A percentile compares a stretch with the other conserved stretches of the same genome.
Evolutionary conservation across 768 basidiomycete species (phyloP).

Genomic region (Lentinula aciculospora): DNA sequence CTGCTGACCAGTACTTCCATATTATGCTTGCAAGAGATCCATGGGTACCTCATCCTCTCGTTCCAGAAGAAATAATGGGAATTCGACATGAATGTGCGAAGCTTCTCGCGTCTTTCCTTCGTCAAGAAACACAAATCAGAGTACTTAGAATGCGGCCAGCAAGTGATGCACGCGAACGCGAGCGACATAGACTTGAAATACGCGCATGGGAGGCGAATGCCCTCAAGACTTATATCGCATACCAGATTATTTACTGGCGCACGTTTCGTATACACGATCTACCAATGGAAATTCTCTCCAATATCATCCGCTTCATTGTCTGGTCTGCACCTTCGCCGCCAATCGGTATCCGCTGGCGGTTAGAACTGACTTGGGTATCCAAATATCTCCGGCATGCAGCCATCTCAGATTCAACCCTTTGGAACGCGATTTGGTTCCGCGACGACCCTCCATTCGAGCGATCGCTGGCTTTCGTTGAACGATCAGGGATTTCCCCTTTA

Average conservation of each 20-base stretch:
- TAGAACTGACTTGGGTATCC: conserved; percentile 56
- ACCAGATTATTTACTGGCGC: conserved; percentile 25
- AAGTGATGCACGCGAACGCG: neutral
- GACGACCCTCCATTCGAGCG: conserved; percentile 44
- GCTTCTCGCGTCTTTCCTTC: neutral
- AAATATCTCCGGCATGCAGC: conserved; percentile 46
- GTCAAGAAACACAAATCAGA: neutral
- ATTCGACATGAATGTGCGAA: conserved; percentile 9
- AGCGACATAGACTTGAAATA: neutral
- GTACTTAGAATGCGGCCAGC: neutral
- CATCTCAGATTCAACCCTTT: conserved; percentile 44
- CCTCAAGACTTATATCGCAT: neutral
- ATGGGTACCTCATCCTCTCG: conserved; percentile 15
- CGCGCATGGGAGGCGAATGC: neutral
- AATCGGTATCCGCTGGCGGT: conserved; percentile 31
- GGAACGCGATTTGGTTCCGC: conserved; percentile 64
- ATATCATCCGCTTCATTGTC: conserved; percentile 56
- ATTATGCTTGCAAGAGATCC: neutral
- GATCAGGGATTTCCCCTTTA: conserved; percentile 48
- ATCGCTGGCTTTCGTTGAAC: conserved; percentile 50
- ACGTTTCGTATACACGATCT: conserved; percentile 57
- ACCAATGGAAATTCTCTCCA: conserved; percentile 58
- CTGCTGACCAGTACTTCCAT: neutral
- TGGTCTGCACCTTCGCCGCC: conserved; percentile 41
- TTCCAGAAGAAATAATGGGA: conserved; percentile 7